Percentiles rank a stretch among this genome's conserved stretches.
phyloP scores from a whole-genome alignment of 2,329 filamentous ascomycete genomes.

The Neonectria hederae region DNA sequence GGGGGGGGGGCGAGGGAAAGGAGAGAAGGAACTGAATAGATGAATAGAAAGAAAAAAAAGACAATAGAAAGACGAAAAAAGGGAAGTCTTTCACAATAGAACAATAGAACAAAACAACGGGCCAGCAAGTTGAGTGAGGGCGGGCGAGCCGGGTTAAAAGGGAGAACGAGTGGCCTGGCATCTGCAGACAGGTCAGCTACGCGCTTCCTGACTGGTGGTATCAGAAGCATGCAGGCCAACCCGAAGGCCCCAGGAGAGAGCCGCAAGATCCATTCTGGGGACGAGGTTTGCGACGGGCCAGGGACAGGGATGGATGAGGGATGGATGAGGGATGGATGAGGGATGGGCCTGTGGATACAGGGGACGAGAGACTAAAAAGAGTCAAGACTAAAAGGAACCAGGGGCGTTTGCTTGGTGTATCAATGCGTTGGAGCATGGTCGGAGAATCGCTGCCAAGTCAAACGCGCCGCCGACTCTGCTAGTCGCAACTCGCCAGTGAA shows the following conservation, averaged over 20 bases:
- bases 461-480: slow-evolving; percentile 25
- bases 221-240: slow-evolving; percentile 32
- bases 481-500: not conserved
- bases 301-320: slow-evolving; percentile 34
- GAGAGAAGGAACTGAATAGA: slow-evolving; percentile 26
- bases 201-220: slow-evolving; percentile 35
- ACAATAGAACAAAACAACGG: slow-evolving; percentile 42
- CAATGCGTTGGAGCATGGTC: slow-evolving; percentile 34
- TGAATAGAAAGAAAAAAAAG: slow-evolving; percentile 36
- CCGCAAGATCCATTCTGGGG: slow-evolving; percentile 44
- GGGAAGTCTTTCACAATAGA: slow-evolving; percentile 40
- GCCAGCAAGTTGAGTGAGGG: slow-evolving; percentile 34
- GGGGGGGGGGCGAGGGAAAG: slow-evolving; percentile 33
- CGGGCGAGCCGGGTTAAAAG: slow-evolving; percentile 40
- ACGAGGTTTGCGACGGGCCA: slow-evolving; percentile 25
- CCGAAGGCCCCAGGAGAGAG: slow-evolving; percentile 33
- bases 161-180: slow-evolving; percentile 27
- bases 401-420: slow-evolving; percentile 35
- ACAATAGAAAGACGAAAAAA: slow-evolving; percentile 34
- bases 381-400: slow-evolving; percentile 24
- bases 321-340: slow-evolving; percentile 27
- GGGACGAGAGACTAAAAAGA: slow-evolving; percentile 24
- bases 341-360: slow-evolving; percentile 17
- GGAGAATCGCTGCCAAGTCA: slow-evolving; percentile 40
- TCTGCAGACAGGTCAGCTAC: slow-evolving; percentile 21